Evolutionary conservation across 441 rosid genomes (phyloP).

Genomic region (Gossypium davidsonii): DNA sequence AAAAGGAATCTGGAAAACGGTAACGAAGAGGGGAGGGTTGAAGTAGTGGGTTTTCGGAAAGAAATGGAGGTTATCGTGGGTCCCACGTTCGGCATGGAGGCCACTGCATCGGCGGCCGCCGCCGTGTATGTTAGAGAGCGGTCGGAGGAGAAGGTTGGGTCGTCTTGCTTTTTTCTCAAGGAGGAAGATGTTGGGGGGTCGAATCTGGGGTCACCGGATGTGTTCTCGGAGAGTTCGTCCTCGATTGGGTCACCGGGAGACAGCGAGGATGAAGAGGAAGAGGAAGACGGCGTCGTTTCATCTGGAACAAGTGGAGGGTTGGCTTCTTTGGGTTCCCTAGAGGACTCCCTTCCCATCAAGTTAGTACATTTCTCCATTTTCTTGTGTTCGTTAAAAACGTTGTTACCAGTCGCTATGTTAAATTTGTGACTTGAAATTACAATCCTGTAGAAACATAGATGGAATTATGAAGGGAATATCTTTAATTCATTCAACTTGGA

Average conservation of each 20-base stretch:
- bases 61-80: constrained; percentile 55
- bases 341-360: constrained; percentile 76
- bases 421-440: not conserved
- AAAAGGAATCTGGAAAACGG: constrained; percentile 12
- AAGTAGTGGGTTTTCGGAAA: not conserved
- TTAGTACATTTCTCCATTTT: constrained; percentile 16
- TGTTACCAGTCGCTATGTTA: not conserved
- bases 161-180: constrained; percentile 23
- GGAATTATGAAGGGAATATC: not conserved
- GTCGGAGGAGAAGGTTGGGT: constrained; percentile 19
- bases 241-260: constrained; percentile 65
- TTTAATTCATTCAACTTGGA: not conserved
- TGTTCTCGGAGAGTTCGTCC: constrained; percentile 45
- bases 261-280: constrained; percentile 43
- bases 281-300: constrained; percentile 33
- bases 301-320: constrained; percentile 21
- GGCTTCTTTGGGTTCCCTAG: constrained; percentile 40
- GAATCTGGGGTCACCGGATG: constrained; percentile 20
- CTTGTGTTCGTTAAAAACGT: too few relatives aligned
- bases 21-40: constrained; percentile 6
- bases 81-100: constrained; percentile 40
- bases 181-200: constrained; percentile 17
- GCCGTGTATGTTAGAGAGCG: constrained; percentile 26
- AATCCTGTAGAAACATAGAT: not conserved
- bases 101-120: constrained; percentile 10